Evolutionary conservation across 225 moss, liverwort and hornwort genomes (phyloP), one percentile per base, ranked within the genome.

Genomic region (Pseudoscleropodium purum): DNA sequence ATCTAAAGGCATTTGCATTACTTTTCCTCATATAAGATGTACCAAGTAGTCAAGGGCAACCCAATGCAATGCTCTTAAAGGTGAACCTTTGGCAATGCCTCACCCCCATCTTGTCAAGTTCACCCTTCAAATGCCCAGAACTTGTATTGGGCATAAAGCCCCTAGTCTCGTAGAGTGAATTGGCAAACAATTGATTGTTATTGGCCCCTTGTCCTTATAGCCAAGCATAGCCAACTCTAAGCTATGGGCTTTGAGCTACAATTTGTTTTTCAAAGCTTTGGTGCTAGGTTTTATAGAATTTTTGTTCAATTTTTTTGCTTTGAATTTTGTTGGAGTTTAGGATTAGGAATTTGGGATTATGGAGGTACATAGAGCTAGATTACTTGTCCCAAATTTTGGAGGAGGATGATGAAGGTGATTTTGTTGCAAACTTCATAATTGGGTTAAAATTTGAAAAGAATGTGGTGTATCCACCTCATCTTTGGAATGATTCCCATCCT

Each of bases 401-500:
- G 0, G 25, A 27, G 0, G 29, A 73, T 1, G 27, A 29, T 14
- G 3, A 73, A 73, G 17, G 9, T 43, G 17, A 29, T 16, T 43
- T 73, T 3, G 0, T 2, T 16, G 0, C 16, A 3, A 73, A 16
- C 27, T 73, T 27, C 3, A 73, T 73, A 45, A 45, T 29, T 43
- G 10, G 29, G 0, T 27, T 73, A 27, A 43, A 5, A 43, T 73
- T 73, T 73, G 17, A 29, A 0, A 10, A 73, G 4, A 45, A 45
- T 43, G 17, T 73, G 5, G 27, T 26, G 15, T 27, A 27, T 73
- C 27, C 17, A 45, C 3, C 0, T 10, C 2, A 10, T 16, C 0
- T 45, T 73, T 43, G 0, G 73, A 2, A 10, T 0, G 1, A 27
- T 43, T 29, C 1, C 1, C 3, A 2, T 45, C 17, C 1, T 0